Evolutionary conservation across 129 eudicot species (phyloP).

Genomic region (Saussurea involucrata): DNA sequence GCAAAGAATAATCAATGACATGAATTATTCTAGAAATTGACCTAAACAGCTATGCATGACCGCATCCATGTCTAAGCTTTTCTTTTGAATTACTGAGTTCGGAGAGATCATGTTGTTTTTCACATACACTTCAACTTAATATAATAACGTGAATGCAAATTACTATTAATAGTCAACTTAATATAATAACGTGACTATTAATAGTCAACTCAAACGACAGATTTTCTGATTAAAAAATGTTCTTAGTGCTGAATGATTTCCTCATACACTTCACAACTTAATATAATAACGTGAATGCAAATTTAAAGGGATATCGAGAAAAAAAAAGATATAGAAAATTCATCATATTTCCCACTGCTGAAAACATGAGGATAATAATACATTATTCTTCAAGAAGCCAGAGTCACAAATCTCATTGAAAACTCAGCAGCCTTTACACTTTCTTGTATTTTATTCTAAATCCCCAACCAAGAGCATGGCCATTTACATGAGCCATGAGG

Average conservation of each 20-base stretch:
- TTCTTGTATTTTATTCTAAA: no score
- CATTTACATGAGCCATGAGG: not conserved
- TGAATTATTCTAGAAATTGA: no score
- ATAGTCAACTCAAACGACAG: not conserved
- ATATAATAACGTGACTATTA: no score
- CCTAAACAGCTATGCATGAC: no score
- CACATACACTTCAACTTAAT: no score
- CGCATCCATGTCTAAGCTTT: not conserved
- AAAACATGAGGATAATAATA: not conserved
- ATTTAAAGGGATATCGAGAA: not conserved
- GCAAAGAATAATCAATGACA: no score
- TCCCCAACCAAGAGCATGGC: not conserved
- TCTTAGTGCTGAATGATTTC: conserved; percentile 5
- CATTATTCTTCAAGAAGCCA: not conserved
- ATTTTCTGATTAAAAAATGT: not conserved
- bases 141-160: no score
- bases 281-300: not conserved
- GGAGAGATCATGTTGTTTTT: not conserved
- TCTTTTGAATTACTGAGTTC: no score
- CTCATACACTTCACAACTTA: not conserved
- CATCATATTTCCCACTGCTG: no score
- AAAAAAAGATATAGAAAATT: no score
- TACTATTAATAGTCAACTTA: no score
- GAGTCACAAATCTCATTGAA: not conserved
- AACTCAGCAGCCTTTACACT: not conserved